phyloP scores from a whole-genome alignment of 169 alveolate species.

The Plasmodium inui region DNA sequence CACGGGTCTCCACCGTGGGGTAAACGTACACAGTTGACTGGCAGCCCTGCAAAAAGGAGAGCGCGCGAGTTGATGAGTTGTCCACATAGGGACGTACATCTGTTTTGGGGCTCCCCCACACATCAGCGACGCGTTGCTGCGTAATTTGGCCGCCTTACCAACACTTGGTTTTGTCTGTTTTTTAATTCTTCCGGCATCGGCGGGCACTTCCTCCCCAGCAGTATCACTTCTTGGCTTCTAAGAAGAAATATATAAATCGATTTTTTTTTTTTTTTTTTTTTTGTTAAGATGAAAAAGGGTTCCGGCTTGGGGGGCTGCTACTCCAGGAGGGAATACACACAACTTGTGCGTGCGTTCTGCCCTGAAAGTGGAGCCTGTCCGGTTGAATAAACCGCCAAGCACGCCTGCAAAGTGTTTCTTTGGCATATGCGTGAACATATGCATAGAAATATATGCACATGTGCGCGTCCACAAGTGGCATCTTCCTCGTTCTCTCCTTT shows the following conservation, averaged over 20 bases:
- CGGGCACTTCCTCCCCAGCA: conserved; percentile 62
- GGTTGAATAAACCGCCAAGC: neutral
- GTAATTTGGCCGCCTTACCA: conserved; percentile 15
- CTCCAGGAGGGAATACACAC: neutral
- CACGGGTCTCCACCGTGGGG: conserved; percentile 37
- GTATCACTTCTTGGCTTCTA: conserved; percentile 75
- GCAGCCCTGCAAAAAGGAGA: conserved; percentile 42
- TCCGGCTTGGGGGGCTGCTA: neutral
- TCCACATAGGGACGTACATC: neutral
- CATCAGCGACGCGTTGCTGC: neutral
- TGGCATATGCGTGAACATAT: neutral
- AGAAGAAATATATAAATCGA: conserved; percentile 2
- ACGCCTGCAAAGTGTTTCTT: neutral
- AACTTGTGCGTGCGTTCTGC: neutral
- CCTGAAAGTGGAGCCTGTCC: neutral
- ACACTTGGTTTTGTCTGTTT: conserved; percentile 65
- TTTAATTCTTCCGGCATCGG: conserved; percentile 69
- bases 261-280: neutral
- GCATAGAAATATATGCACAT: neutral
- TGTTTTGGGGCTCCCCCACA: neutral
- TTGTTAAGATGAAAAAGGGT: neutral
- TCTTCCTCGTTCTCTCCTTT: neutral
- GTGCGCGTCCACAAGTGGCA: neutral
- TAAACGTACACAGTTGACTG: conserved; percentile 68
- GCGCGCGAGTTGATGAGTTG: neutral